These are phyloP conservation scores for Aphanoascus verrucosus DNA, from an alignment of 2,329 filamentous ascomycete species.

Conservation along the genomic window DNA sequence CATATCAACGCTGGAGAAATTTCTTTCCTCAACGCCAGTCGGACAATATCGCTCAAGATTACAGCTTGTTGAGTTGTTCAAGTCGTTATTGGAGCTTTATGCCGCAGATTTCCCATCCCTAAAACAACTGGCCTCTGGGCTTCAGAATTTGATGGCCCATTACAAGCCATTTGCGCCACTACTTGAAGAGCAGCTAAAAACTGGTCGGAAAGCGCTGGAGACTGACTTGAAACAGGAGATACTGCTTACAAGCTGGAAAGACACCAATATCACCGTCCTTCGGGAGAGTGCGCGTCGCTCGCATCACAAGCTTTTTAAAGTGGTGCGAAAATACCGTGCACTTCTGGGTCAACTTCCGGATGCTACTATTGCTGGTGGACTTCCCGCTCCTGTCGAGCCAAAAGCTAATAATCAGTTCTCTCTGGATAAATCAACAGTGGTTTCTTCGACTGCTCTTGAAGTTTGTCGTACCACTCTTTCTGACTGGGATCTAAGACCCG, in stretches of 20 bases:
- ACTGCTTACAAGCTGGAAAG: constrained; percentile 91
- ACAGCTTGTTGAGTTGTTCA: constrained; percentile 51
- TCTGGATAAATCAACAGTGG: constrained; percentile 3
- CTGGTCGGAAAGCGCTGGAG: constrained; percentile 65
- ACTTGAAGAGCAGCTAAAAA: constrained; percentile 54
- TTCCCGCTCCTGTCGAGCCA: constrained; percentile 25
- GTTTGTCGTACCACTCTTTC: constrained; percentile 23
- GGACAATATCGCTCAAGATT: constrained; percentile 72
- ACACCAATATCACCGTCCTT: constrained; percentile 84
- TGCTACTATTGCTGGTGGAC: constrained; percentile 37
- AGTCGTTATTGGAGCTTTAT: constrained; percentile 55
- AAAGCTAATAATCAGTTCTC: not conserved
- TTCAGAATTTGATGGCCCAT: constrained; percentile 67
- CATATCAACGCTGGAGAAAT: constrained; percentile 64
- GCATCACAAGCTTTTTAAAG: constrained; percentile 81
- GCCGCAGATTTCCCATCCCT: constrained; percentile 49
- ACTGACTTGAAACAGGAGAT: constrained; percentile 91
- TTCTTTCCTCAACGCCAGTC: constrained; percentile 66
- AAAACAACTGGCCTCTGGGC: constrained; percentile 48
- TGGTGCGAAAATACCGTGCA: constrained; percentile 79
- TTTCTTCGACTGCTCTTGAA: constrained; percentile 25
- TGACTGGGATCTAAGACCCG: constrained; percentile 40
- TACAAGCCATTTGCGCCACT: constrained; percentile 60
- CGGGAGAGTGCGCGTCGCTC: constrained; percentile 82
- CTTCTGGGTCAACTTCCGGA: constrained; percentile 68